Percentiles rank a stretch among this genome's conserved stretches.
Conservation (phyloP, 495 filamentous ascomycete genomes). For the Platismatia glauca region DNA sequence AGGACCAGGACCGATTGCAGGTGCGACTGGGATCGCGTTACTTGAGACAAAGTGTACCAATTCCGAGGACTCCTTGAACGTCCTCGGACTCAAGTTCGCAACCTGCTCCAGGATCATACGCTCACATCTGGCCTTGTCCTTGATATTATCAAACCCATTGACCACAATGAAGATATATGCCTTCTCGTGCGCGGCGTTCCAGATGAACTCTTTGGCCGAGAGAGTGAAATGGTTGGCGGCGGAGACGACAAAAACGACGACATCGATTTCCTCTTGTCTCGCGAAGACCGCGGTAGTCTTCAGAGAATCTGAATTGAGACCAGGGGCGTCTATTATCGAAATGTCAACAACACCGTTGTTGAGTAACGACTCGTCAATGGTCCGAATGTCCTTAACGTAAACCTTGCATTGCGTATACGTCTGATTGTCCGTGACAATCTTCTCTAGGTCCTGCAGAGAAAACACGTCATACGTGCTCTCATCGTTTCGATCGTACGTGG, state of each 20-base stretch:
- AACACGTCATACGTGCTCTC: slow-evolving; percentile 90
- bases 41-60: slow-evolving; percentile 97
- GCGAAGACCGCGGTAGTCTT: slow-evolving; percentile 97
- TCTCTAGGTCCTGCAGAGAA: slow-evolving; percentile 64
- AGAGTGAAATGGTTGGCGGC: slow-evolving; percentile 96
- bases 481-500: slow-evolving; percentile 75
- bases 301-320: slow-evolving; percentile 86
- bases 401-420: slow-evolving; percentile 92
- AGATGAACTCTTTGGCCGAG: slow-evolving; percentile 93
- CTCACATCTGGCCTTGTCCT: slow-evolving; percentile 77
- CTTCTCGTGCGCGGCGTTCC: slow-evolving; percentile 90
- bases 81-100: slow-evolving; percentile 70
- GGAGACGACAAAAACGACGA: slow-evolving; percentile 96
- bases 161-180: slow-evolving; percentile 99
- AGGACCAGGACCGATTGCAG: slow-evolving; percentile 42
- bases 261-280: slow-evolving; percentile 95
- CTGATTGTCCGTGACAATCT: slow-evolving; percentile 78
- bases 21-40: slow-evolving; percentile 73
- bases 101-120: slow-evolving; percentile 91
- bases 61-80: slow-evolving; percentile 85
- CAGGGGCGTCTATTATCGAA: slow-evolving; percentile 91
- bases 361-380: slow-evolving; percentile 85
- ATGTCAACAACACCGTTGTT: slow-evolving; percentile 98
- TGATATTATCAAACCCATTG: slow-evolving; percentile 91
- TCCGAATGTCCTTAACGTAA: slow-evolving; percentile 84